A percentile compares a stretch with the other conserved stretches of the same genome.
Conservation (phyloP, 345 rosid genomes). For the Sapria himalayana region DNA sequence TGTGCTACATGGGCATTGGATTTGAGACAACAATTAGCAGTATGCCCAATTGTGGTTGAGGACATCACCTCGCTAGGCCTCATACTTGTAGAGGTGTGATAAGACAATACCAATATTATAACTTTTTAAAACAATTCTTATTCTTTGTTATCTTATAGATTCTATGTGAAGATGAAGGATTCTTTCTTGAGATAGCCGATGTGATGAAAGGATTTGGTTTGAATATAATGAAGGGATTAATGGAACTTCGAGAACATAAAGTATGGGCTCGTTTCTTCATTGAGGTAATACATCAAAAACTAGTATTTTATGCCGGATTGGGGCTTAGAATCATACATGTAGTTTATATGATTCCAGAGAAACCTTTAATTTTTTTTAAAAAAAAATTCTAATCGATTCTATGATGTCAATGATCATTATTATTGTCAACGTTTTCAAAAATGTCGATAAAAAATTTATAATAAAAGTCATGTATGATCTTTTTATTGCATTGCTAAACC, state of each 20-base stretch:
- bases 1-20: conserved; percentile 72
- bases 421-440: too few species aligned
- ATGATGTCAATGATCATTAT: too few species aligned
- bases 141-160: conserved; percentile 40
- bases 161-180: conserved; percentile 56
- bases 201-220: conserved; percentile 48
- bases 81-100: conserved; percentile 66
- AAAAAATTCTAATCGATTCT: too few species aligned
- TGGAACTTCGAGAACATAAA: conserved; percentile 38
- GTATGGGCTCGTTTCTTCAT: conserved; percentile 76
- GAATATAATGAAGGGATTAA: conserved; percentile 59
- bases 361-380: too few species aligned
- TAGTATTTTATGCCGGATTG: too few species aligned
- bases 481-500: too few species aligned
- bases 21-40: conserved; percentile 40
- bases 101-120: conserved; percentile 1
- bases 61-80: conserved; percentile 49
- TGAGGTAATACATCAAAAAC: too few species aligned
- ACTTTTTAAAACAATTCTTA: neutral
- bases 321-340: too few species aligned
- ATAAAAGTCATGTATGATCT: too few species aligned
- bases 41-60: conserved; percentile 72
- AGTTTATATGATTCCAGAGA: too few species aligned
- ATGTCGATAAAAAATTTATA: too few species aligned
- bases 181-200: conserved; percentile 72